Base-by-base conservation (phyloP, 345 rosid genomes). In the Mallotus nudiflorus region DNA sequence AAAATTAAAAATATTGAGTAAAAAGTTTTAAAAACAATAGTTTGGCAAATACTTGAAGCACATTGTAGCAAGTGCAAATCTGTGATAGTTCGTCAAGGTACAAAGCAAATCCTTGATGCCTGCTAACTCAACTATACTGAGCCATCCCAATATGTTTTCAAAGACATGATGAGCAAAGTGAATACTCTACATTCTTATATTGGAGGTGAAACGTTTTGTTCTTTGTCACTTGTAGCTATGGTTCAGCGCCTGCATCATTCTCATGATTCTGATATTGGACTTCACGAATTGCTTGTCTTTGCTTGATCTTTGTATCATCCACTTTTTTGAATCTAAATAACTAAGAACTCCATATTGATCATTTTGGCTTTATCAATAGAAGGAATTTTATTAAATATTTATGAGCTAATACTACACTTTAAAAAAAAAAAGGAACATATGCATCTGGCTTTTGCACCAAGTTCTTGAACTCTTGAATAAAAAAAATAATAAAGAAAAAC, bases 101-200 rank as follows among this genome's bases (percentile, higher is more conserved):
- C n/a, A n/a, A n/a, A n/a, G n/a, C n/a, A n/a, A n/a, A n/a, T n/a
- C n/a, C n/a, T n/a, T n/a, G n/a, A n/a, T n/a, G n/a, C n/a, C n/a
- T n/a, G n/a, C n/a, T n/a, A n/a, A n/a, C n/a, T n/a, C n/a, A n/a
- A n/a, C n/a, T n/a, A n/a, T n/a, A n/a, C n/a, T n/a, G 98, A 91
- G 75, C 98, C 98, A n/a, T 91, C 96, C 18, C 83, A 75, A 75
- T 72, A 81, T 12, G 40, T 94, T 69, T 94, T 94, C 54, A 79
- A 80, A 28, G 93, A 94, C 77, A 94, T 94, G 97, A 83, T 91
- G 91, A 73, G 83, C 71, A 87, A 91, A 90, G 97, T 94, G 55
- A 90, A 70, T 68, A 87, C 90, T 35, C 80, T 91, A 87, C 77
- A 76, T 0, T 94, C 96, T 50, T 91, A 94, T 71, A 94, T 97